Evolutionary conservation across 805 yeast species (phyloP).

Genomic region (Metschnikowia peoriensis): DNA sequence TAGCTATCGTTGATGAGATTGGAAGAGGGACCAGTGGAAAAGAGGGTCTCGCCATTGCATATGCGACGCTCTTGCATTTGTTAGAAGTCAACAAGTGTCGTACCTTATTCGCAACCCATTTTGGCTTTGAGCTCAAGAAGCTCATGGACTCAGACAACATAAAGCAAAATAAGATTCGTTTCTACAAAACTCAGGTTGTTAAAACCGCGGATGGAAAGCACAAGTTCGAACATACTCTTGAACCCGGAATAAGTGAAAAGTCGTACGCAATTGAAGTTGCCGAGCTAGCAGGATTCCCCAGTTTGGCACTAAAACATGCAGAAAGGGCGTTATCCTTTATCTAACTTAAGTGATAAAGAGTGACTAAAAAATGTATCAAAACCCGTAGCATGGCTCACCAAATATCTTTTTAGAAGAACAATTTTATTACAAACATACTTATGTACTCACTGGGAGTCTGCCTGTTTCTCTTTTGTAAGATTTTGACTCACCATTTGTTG

Average conservation of each 20-base stretch:
- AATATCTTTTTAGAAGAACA: too few relatives aligned
- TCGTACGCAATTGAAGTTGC: constrained; percentile 82
- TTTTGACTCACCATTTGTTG: constrained; percentile 19
- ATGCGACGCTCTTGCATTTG: constrained; percentile 63
- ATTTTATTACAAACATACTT: not conserved
- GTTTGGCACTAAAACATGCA: constrained; percentile 55
- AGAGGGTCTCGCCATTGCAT: constrained; percentile 86
- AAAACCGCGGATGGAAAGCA: constrained; percentile 24
- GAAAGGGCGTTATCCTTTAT: constrained; percentile 23
- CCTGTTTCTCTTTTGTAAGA: constrained; percentile 7
- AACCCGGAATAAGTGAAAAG: constrained; percentile 65
- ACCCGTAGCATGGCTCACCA: too few relatives aligned
- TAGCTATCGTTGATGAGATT: constrained; percentile 37
- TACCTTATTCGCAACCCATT: constrained; percentile 89
- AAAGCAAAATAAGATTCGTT: constrained; percentile 26
- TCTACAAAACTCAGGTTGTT: constrained; percentile 32
- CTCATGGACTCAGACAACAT: constrained; percentile 34
- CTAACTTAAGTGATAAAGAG: not conserved
- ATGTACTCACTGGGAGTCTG: not conserved
- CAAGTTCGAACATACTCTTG: constrained; percentile 54
- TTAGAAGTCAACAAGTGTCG: constrained; percentile 57
- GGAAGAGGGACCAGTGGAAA: constrained; percentile 61
- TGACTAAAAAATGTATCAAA: not conserved
- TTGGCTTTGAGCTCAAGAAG: constrained; percentile 42
- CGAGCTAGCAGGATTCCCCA: constrained; percentile 74